Conservation (phyloP, 2,329 filamentous ascomycete genomes). For the Biscogniauxia mediterranea region DNA sequence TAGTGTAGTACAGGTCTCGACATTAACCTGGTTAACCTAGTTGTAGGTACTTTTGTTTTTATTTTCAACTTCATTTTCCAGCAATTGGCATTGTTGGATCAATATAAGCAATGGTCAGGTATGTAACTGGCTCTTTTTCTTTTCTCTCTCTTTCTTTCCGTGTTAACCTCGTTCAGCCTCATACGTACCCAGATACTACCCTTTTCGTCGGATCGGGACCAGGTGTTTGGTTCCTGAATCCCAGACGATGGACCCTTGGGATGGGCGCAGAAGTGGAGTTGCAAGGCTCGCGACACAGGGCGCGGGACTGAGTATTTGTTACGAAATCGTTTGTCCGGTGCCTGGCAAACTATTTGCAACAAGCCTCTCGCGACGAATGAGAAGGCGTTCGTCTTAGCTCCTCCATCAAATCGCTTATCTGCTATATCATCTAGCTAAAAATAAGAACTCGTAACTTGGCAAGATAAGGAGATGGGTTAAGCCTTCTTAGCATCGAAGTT, state of each 20-base stretch:
- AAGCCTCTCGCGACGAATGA: slow-evolving; percentile 24
- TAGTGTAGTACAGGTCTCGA: too few species aligned
- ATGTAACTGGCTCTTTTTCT: neutral
- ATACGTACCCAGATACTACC: neutral
- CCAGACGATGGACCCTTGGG: neutral
- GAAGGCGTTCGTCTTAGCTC: neutral
- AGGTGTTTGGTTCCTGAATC: neutral
- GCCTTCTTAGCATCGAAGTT: neutral
- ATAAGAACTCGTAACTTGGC: neutral
- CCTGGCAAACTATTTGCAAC: slow-evolving; percentile 32
- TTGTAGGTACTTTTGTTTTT: too few species aligned
- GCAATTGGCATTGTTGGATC: too few species aligned
- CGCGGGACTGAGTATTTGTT: slow-evolving; percentile 29
- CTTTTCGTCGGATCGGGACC: neutral
- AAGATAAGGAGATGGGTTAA: neutral
- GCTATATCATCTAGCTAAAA: neutral
- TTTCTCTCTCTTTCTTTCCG: neutral
- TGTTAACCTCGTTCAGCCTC: too few species aligned
- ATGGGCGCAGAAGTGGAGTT: neutral
- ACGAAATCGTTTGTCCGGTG: slow-evolving; percentile 34
- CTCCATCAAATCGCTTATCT: neutral
- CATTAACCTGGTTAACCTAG: too few species aligned
- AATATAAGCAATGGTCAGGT: too few species aligned
- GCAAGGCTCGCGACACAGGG: slow-evolving; percentile 17
- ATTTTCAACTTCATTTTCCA: too few species aligned